phyloP scores from a whole-genome alignment of 2,329 filamentous ascomycete species.

The Exophiala sideris region DNA sequence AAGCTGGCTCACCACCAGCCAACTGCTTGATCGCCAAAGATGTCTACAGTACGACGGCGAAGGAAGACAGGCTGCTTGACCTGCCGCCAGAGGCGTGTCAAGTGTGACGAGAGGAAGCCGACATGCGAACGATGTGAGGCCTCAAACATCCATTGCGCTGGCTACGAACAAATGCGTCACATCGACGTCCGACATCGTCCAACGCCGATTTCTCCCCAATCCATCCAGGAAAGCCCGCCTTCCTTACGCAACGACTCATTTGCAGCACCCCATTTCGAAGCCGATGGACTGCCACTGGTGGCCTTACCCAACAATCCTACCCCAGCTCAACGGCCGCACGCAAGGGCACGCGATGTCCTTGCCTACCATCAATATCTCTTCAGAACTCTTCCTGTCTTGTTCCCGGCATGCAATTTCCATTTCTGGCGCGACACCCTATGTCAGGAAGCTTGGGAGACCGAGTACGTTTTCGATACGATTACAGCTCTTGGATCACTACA shows the following conservation, averaged over 20 bases:
- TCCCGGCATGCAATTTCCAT: slow-evolving; percentile 15
- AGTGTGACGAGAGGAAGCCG: slow-evolving; percentile 56
- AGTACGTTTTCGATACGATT: slow-evolving; percentile 27
- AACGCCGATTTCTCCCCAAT: background rate
- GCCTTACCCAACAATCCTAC: slow-evolving; percentile 23
- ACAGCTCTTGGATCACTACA: slow-evolving; percentile 26
- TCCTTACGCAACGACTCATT: background rate
- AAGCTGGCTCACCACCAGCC: too few relatives aligned
- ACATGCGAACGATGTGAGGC: slow-evolving; percentile 49
- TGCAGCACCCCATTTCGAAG: background rate
- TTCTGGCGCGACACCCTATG: slow-evolving; percentile 28
- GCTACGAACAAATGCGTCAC: slow-evolving; percentile 25
- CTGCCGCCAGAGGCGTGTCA: slow-evolving; percentile 38
- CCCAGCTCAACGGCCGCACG: slow-evolving; percentile 23
- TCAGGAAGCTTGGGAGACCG: slow-evolving; percentile 25
- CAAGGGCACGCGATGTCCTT: slow-evolving; percentile 26
- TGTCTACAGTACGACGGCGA: background rate
- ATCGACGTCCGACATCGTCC: slow-evolving; percentile 8
- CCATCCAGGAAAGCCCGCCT: background rate
- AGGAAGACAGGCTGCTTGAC: slow-evolving; percentile 14
- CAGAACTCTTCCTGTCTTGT: slow-evolving; percentile 22
- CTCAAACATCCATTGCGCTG: slow-evolving; percentile 27
- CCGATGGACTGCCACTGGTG: slow-evolving; percentile 19
- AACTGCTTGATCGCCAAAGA: background rate
- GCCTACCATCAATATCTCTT: slow-evolving; percentile 27